These are phyloP conservation scores for Ogataea nonfermentans DNA, from an alignment of 805 yeast genomes.

Conservation along the genomic window DNA sequence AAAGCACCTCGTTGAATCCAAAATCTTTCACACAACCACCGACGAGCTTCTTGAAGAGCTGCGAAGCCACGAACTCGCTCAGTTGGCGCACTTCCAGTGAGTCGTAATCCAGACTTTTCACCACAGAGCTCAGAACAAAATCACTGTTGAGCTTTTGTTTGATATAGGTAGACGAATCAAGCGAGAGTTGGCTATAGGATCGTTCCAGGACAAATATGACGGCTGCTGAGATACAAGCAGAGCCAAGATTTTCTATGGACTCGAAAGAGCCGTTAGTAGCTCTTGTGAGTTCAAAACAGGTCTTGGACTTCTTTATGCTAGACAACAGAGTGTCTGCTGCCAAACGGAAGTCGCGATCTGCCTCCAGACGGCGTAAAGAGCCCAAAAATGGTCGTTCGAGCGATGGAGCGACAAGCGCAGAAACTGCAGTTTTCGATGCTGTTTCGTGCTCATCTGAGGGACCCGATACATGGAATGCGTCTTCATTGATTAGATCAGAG, in stretches of 20 bases:
- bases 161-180: constrained; percentile 52
- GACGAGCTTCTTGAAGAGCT: constrained; percentile 54
- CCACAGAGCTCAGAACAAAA: constrained; percentile 41
- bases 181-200: constrained; percentile 52
- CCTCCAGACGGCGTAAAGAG: constrained; percentile 25
- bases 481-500: constrained; percentile 22
- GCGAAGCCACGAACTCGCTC: constrained; percentile 50
- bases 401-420: constrained; percentile 44
- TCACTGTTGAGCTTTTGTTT: constrained; percentile 38
- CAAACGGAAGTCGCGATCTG: constrained; percentile 26
- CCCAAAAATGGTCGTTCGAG: constrained; percentile 23
- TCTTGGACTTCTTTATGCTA: constrained; percentile 58
- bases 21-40: constrained; percentile 77
- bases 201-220: constrained; percentile 63
- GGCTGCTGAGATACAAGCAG: constrained; percentile 51
- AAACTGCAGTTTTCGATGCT: constrained; percentile 46
- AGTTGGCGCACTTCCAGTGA: constrained; percentile 36
- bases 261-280: constrained; percentile 30
- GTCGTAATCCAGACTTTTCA: constrained; percentile 45
- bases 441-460: constrained; percentile 16
- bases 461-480: constrained; percentile 5
- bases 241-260: constrained; percentile 57
- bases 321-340: constrained; percentile 35
- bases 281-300: constrained; percentile 50
- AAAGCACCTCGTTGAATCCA: constrained; percentile 70